phyloP scores from a whole-genome alignment of 1,284 basidiomycete species.

The Amylostereum chailletii region DNA sequence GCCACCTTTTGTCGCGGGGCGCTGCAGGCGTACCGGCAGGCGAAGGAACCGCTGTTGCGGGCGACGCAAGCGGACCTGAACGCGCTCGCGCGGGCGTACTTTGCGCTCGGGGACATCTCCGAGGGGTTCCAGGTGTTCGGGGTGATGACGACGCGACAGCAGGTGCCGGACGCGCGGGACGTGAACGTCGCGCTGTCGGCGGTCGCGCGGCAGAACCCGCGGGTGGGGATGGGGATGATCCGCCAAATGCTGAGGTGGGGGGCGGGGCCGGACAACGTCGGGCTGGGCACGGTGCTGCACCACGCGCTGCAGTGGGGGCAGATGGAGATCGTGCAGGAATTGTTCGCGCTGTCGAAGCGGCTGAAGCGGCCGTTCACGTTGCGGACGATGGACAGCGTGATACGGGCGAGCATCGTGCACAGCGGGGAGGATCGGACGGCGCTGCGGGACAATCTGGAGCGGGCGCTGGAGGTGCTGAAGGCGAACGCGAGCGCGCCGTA shows the following conservation, averaged over 20 bases:
- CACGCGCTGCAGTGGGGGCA: conserved; percentile 40
- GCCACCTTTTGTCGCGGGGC: conserved; percentile 36
- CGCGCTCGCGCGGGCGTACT: conserved; percentile 51
- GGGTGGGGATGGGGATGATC: conserved; percentile 36
- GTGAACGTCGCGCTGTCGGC: conserved; percentile 52
- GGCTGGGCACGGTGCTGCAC: conserved; percentile 54
- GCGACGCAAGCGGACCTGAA: conserved; percentile 46
- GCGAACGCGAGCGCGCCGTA: conserved; percentile 26
- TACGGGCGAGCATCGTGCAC: conserved; percentile 31
- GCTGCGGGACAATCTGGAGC: conserved; percentile 27
- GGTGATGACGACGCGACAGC: conserved; percentile 34
- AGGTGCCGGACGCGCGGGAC: conserved; percentile 53
- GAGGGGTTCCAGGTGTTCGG: conserved; percentile 41
- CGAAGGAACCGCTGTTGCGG: conserved; percentile 35
- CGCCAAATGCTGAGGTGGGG: conserved; percentile 37
- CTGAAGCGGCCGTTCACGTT: conserved; percentile 28
- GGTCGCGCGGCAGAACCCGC: conserved; percentile 41
- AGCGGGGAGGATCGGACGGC: conserved; percentile 16
- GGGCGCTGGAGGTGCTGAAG: conserved; percentile 34
- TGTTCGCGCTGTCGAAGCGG: conserved; percentile 30
- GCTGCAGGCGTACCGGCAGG: conserved; percentile 31
- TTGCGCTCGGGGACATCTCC: conserved; percentile 41
- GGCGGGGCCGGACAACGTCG: conserved; percentile 40
- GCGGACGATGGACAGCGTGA: conserved; percentile 39
- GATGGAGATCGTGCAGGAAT: conserved; percentile 29